These are phyloP conservation scores for Kwoniella heveanensis DNA, from an alignment of 768 basidiomycete genomes.

Conservation along the genomic window DNA sequence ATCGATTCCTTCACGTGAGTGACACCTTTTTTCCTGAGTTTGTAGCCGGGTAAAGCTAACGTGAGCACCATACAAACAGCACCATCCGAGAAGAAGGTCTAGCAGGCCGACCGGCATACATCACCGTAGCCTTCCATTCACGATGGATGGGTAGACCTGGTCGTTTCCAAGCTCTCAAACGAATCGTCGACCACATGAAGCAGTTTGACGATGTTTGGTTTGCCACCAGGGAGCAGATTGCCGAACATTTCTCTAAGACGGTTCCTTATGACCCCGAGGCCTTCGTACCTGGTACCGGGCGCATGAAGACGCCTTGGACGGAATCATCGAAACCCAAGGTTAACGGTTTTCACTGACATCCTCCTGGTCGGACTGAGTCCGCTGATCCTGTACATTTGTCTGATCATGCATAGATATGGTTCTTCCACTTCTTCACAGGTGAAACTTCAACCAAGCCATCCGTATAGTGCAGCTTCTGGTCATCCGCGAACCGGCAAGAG, in stretches of 20 bases:
- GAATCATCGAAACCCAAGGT: neutral
- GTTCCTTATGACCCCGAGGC: conserved; percentile 13
- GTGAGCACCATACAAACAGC: conserved; percentile 2
- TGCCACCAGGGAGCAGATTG: conserved; percentile 31
- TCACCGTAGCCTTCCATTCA: conserved; percentile 27
- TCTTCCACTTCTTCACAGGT: too few species aligned
- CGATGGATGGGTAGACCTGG: conserved; percentile 32
- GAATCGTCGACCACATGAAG: conserved; percentile 23
- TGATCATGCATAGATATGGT: too few species aligned
- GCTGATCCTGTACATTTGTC: too few species aligned
- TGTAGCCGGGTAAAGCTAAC: neutral
- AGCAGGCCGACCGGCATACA: conserved; percentile 19
- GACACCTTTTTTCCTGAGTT: neutral
- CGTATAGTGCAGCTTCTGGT: too few species aligned
- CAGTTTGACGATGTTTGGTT: conserved; percentile 32
- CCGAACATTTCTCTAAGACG: conserved; percentile 16
- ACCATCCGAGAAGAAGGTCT: conserved; percentile 23
- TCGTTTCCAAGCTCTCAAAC: conserved; percentile 29
- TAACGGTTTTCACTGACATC: too few species aligned
- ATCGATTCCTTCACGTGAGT: conserved; percentile 9
- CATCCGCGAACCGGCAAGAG: too few species aligned
- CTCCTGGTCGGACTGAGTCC: too few species aligned
- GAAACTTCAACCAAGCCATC: too few species aligned
- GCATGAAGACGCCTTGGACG: neutral
- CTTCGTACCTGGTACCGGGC: neutral